Base-by-base conservation (phyloP, 345 rosid species). In the Moricandia arvensis region DNA sequence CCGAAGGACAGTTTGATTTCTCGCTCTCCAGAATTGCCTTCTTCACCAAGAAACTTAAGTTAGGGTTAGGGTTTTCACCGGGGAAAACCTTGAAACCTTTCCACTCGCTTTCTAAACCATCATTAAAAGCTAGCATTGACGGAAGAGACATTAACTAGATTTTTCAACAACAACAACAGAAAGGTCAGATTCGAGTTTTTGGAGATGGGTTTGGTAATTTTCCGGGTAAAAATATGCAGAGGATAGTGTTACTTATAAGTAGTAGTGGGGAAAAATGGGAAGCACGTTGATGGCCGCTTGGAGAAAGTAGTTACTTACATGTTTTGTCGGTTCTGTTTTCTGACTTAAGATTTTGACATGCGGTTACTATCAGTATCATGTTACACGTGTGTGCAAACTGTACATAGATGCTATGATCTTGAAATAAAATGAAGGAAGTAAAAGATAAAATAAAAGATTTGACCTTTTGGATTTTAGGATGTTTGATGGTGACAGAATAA, bases 41-140 rank as follows among this genome's bases (percentile, higher is more conserved):
- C 78, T 68, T 79, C 7, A 54, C 10, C 78, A 79, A 79, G 81
- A 62, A 30, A 31, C 15, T 73, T 34, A 18, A 62, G 43, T 15
- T 67, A 72, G 77, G 57, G 47, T 59, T 71, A 66, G 68, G 69
- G 58, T 38, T 53, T 62, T 78, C 73, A 13, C 17, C 60, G 0
- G 81, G 66, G 12, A 30, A 79, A 31, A 73, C 71, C 3, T 30
- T 54, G 58, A 79, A 79, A 2, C 78, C 81, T 37, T 79, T 34
- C 81, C 81, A 67, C 27, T 79, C 78, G 21, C 7, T 62, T 3
- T 79, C 74, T 61, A 62, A 53, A 53, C 41, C 38, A 78, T 73
- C 69, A 17, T 72, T 70, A 49, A 67, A 78, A 1, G 64, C 12
- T 30, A 78, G 15, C 78, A 79, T 79, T 5, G 81, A 60, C 8